phyloP scores from a whole-genome alignment of 2,329 filamentous ascomycete species.

The Curvularia sp. region DNA sequence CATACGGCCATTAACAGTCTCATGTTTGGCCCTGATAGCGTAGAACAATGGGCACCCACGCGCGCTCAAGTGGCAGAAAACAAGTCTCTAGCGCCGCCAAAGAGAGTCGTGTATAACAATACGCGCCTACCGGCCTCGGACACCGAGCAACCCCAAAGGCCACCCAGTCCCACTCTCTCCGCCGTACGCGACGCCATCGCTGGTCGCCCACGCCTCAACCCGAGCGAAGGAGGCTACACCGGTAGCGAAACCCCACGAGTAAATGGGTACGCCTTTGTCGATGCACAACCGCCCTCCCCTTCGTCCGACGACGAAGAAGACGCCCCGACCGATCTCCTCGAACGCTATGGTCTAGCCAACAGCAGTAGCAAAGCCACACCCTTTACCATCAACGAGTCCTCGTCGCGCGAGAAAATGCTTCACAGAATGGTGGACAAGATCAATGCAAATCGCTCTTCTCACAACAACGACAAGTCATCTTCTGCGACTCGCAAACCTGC shows the following conservation, averaged over 20 bases:
- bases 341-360: conserved; percentile 53
- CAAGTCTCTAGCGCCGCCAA: conserved; percentile 76
- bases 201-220: conserved; percentile 68
- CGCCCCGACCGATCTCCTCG: conserved; percentile 51
- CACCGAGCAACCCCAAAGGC: conserved; percentile 54
- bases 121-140: conserved; percentile 71
- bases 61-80: conserved; percentile 72
- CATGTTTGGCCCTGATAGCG: conserved; percentile 80
- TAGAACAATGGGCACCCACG: conserved; percentile 65
- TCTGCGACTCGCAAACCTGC: conserved; percentile 4
- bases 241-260: conserved; percentile 85
- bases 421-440: conserved; percentile 67
- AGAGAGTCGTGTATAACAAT: conserved; percentile 79
- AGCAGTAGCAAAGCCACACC: conserved; percentile 20
- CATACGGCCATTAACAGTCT: conserved; percentile 76
- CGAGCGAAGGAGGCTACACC: conserved; percentile 67
- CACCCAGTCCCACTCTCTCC: conserved; percentile 82
- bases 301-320: conserved; percentile 60
- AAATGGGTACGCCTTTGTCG: conserved; percentile 93
- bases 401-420: conserved; percentile 79
- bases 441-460: conserved; percentile 21
- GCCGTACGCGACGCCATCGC: conserved; percentile 83
- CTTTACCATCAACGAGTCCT: conserved; percentile 80
- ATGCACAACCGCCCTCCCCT: conserved; percentile 84
- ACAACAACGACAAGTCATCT: neutral